These are phyloP conservation scores for Bonia amplexicaulis DNA, from an alignment of 176 grass and related monocot genomes.

Conservation along the genomic window DNA sequence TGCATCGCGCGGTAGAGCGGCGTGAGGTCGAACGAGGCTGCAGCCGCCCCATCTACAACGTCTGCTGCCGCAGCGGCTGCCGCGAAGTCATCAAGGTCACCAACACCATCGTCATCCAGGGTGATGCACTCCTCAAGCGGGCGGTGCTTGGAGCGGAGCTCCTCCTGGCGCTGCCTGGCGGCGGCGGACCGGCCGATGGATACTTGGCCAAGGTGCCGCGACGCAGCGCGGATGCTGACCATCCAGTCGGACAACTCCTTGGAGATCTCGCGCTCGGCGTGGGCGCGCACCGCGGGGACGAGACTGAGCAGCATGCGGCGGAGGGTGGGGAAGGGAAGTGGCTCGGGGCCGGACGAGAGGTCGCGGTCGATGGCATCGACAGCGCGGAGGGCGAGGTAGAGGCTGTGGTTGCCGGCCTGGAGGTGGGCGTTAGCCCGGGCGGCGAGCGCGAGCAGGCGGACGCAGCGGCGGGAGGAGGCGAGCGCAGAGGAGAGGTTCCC, in stretches of 20 bases:
- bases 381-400: constrained; percentile 85
- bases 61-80: constrained; percentile 49
- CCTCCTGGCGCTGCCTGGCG: constrained; percentile 82
- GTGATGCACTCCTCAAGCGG: constrained; percentile 66
- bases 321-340: constrained; percentile 63
- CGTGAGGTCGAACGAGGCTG: constrained; percentile 75
- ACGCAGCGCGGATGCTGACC: constrained; percentile 88
- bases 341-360: constrained; percentile 43
- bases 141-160: constrained; percentile 74
- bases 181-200: constrained; percentile 86
- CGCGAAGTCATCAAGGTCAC: constrained; percentile 70
- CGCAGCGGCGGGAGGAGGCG: constrained; percentile 54
- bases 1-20: constrained; percentile 93
- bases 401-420: constrained; percentile 45
- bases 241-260: constrained; percentile 96
- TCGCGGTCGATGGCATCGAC: constrained; percentile 80
- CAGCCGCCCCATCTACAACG: constrained; percentile 39
- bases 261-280: constrained; percentile 87
- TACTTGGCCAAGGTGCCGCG: constrained; percentile 88
- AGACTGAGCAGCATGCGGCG: constrained; percentile 69
- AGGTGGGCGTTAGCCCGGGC: constrained; percentile 77
- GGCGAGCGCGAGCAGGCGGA: constrained; percentile 68
- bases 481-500: constrained; percentile 73
- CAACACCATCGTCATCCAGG: constrained; percentile 67
- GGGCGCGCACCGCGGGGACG: constrained; percentile 67